Evolutionary conservation across 768 basidiomycete genomes (phyloP).

Genomic region (Pulveroboletus sp.): DNA sequence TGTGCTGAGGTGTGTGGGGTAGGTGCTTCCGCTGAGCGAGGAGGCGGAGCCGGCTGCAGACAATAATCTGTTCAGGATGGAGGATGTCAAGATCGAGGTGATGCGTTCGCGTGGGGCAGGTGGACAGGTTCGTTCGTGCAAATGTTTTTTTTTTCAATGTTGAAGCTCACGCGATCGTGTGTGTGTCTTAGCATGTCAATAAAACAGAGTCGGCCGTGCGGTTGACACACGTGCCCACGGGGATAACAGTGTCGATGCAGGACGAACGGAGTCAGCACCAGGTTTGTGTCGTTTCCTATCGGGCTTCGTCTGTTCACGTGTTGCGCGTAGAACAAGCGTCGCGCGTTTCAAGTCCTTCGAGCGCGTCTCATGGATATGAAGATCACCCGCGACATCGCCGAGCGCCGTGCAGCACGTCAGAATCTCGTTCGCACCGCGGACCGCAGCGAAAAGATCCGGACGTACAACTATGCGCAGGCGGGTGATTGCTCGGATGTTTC

Average conservation of each 20-base stretch:
- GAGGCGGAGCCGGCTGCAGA: conserved; percentile 50
- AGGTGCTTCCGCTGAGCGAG: conserved; percentile 78
- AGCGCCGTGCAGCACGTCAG: conserved; percentile 64
- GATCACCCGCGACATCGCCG: conserved; percentile 64
- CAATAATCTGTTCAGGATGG: conserved; percentile 75
- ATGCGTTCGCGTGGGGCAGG: conserved; percentile 98
- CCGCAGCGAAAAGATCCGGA: conserved; percentile 91
- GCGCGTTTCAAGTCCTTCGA: conserved; percentile 87
- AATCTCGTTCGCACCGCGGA: conserved; percentile 80
- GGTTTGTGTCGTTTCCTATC: conserved; percentile 36
- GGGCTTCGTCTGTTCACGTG: neutral
- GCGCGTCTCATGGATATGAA: conserved; percentile 84
- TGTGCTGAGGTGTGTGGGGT: neutral
- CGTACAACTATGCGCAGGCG: conserved; percentile 92
- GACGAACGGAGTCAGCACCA: conserved; percentile 96
- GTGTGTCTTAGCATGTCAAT: conserved; percentile 83
- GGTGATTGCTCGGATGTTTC: neutral
- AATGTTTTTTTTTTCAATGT: neutral
- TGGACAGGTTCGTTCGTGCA: conserved; percentile 71
- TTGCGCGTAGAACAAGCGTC: conserved; percentile 71
- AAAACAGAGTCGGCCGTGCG: conserved; percentile 98
- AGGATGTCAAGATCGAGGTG: conserved; percentile 88
- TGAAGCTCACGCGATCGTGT: neutral
- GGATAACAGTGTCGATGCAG: conserved; percentile 96
- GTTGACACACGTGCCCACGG: conserved; percentile 87